Evolutionary conservation across 2,329 filamentous ascomycete species (phyloP), one percentile per base, ranked within the genome.

Genomic region (Penicillium sp.): DNA sequence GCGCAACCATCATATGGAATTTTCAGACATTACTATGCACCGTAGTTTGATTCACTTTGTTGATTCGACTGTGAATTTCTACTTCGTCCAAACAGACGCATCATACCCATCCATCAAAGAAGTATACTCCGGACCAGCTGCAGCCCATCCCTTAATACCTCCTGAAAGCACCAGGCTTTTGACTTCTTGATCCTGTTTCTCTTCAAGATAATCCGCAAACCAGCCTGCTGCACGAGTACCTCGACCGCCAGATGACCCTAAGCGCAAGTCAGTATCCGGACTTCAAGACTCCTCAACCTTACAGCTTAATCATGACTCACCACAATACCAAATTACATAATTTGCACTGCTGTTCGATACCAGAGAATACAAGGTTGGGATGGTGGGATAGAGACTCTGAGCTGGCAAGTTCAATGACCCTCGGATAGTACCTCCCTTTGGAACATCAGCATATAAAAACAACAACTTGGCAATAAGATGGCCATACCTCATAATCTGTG

Each of bases 391-490:
- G 3, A 77, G 56, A 50, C 67, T 75, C 58, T 77, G 74, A 1
- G 74, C 73, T 1, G 73, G 74, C 0, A 76, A 64, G 52, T 76
- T 77, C 19, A 87, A 74, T 1, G 84, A 84, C 2, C 78, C 79
- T 8, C 72, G 71, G 51, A 88, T 81, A 0, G 83, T 86, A 38
- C 84, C 85, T 26, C 85, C 85, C 81, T 64, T 27, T 9, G 8
- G 18, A 29, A 23, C 9, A 16, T 36, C 19, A 44, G 56, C 23
- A 46, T 6, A 26, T 53, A 9, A 14, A 36, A n/a, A 1, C 27
- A 9, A 39, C 10, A 43, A 54, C 55, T 23, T 23, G 39, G 55
- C 42, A 29, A 27, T 38, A 8, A 16, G 11, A 30, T 6, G 6
- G 10, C 30, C 42, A 34, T 67, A 80, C 78, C 71, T 78, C 75